A percentile compares a stretch with the other conserved stretches of the same genome.
Conservation (phyloP, 1,139 yeast species). For the Arxiozyma telluris region DNA sequence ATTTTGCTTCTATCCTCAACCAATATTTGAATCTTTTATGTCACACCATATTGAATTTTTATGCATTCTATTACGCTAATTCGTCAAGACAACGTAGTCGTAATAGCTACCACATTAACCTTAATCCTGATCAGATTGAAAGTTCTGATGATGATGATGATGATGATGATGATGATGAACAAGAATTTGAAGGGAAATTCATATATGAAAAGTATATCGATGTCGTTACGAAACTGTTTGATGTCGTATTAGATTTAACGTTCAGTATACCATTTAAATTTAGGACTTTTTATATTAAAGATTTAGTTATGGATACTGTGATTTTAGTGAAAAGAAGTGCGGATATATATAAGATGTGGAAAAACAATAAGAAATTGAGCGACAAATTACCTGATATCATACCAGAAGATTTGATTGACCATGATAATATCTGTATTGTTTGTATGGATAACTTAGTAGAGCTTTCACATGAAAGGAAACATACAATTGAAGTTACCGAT, state of each 20-base stretch:
- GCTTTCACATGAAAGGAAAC: slow-evolving; percentile 6
- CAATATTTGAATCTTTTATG: slow-evolving; percentile 35
- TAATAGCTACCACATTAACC: neutral
- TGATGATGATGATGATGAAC: slow-evolving; percentile 19
- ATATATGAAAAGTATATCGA: slow-evolving; percentile 53
- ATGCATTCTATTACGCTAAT: slow-evolving; percentile 39
- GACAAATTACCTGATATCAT: slow-evolving; percentile 53
- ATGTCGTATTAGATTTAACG: slow-evolving; percentile 42
- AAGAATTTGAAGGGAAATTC: slow-evolving; percentile 63
- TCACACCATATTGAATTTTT: slow-evolving; percentile 41
- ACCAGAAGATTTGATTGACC: slow-evolving; percentile 48
- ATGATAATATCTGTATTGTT: slow-evolving; percentile 39
- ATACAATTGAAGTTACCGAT: slow-evolving; percentile 1
- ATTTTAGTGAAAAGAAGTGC: slow-evolving; percentile 42
- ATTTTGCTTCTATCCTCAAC: slow-evolving; percentile 57
- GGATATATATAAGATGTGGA: slow-evolving; percentile 47
- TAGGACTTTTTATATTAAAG: slow-evolving; percentile 62
- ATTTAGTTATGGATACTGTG: slow-evolving; percentile 48
- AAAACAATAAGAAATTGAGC: slow-evolving; percentile 60
- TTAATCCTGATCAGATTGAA: slow-evolving; percentile 1
- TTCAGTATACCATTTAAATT: slow-evolving; percentile 45
- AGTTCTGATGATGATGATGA: slow-evolving; percentile 9
- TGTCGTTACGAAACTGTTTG: slow-evolving; percentile 39
- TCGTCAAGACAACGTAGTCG: neutral
- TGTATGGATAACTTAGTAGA: slow-evolving; percentile 30